Base-by-base conservation (phyloP, 2,329 filamentous ascomycete genomes). In the Dryadomyces quercivorus region DNA sequence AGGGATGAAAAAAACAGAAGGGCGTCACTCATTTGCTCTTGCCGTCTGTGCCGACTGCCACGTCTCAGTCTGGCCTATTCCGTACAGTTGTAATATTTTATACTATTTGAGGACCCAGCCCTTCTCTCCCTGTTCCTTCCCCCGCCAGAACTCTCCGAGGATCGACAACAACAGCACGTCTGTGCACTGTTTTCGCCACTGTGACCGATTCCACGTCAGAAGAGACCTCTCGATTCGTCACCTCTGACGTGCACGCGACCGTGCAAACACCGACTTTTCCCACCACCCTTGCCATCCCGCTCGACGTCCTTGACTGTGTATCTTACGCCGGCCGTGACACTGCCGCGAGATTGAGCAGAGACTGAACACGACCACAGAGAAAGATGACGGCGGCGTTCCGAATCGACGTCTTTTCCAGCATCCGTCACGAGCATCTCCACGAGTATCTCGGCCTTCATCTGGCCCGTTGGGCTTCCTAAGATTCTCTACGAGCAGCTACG, bases 351-450 rank as follows among this genome's bases (percentile, higher is more conserved):
- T 4, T 8, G 8, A 31, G 26, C 26, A 31, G 26, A 31, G 26
- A 31, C 26, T 31, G 26, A 31, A 31, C 26, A 31, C 26, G 26
- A 31, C 26, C 26, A 42, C 38, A 15, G 15, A 42, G 49, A 31
- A 51, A 51, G n/a, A 51, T 51, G 50, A 51, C 50, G 50, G 40
- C 38, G 40, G 50, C 38, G 38, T n/a, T 21, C 50, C 50, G 22
- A 6, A 44, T 22, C 21, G 18, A 38, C 16, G 22, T 6, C 50
- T 18, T 31, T 43, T 51, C 36, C 50, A 51, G 40, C 50, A 44
- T 18, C 40, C 22, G 38, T 31, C 38, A 44, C 50, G 36, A 51
- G 50, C 40, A 31, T 20, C 20, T 18, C 36, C 38, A 44, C 50
- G 36, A 51, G 50, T 20, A 31, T 20, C 20, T 18, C 36, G 16